Percentiles rank a stretch among this genome's conserved stretches.
Conservation (phyloP, 495 filamentous ascomycete genomes). For the Xylaria longipes region DNA sequence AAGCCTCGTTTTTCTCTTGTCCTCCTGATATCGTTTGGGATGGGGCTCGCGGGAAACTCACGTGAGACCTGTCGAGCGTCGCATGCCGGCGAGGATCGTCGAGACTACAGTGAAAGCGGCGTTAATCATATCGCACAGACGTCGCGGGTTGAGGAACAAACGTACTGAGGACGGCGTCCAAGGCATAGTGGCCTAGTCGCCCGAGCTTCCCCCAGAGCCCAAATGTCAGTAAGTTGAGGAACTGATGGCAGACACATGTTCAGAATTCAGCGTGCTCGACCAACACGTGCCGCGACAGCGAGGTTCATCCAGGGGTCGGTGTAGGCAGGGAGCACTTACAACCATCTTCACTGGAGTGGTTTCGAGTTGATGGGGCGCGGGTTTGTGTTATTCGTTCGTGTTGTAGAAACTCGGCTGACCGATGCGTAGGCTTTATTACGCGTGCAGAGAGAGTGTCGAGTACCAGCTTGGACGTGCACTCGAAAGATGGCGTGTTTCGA, state of each 20-base stretch:
- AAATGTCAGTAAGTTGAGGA: slow-evolving; percentile 68
- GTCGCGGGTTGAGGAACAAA: slow-evolving; percentile 22
- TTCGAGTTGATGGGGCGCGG: neutral
- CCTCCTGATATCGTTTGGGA: neutral
- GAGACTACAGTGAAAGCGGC: slow-evolving; percentile 66
- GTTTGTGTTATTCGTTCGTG: neutral
- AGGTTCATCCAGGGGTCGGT: slow-evolving; percentile 23
- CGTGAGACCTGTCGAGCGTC: slow-evolving; percentile 96
- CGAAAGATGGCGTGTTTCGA: neutral
- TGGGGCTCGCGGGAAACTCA: slow-evolving; percentile 60
- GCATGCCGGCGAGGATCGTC: slow-evolving; percentile 93
- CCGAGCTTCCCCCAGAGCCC: slow-evolving; percentile 79
- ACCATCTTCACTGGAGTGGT: slow-evolving; percentile 47
- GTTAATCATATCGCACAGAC: slow-evolving; percentile 31
- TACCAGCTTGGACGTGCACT: neutral
- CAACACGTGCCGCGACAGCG: slow-evolving; percentile 3
- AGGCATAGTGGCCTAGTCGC: slow-evolving; percentile 89
- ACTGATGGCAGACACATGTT: slow-evolving; percentile 44
- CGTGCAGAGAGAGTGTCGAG: slow-evolving; percentile 3
- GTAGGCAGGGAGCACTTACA: slow-evolving; percentile 41
- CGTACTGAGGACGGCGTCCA: slow-evolving; percentile 92
- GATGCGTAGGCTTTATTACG: neutral
- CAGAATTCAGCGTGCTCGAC: slow-evolving; percentile 28
- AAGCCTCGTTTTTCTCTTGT: neutral
- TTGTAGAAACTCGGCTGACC: neutral